Conservation (phyloP, 1,284 basidiomycete species). For the Heterobasidion occidentale region DNA sequence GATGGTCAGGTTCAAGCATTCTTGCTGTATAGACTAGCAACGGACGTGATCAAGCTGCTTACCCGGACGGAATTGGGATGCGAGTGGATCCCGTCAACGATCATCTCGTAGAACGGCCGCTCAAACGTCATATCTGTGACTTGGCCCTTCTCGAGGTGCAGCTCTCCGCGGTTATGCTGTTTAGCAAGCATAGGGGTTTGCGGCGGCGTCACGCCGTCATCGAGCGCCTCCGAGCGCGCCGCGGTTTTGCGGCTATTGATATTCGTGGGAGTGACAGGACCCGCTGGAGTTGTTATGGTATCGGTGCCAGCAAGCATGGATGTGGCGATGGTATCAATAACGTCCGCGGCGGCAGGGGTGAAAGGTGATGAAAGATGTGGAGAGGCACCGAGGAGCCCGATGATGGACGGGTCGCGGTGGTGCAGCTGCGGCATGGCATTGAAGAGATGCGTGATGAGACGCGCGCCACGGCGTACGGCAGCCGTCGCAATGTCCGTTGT, state of each 20-base stretch:
- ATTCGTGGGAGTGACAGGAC: constrained; percentile 2
- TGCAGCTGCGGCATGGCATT: constrained; percentile 88
- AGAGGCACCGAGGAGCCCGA: constrained; percentile 78
- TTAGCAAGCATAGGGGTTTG: constrained; percentile 35
- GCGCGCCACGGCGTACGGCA: constrained; percentile 64
- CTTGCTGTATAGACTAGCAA: not conserved
- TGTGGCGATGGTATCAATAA: not conserved
- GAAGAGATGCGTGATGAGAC: constrained; percentile 87
- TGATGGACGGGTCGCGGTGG: constrained; percentile 80
- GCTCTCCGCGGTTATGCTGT: constrained; percentile 11
- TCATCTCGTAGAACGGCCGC: constrained; percentile 81
- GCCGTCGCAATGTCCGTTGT: constrained; percentile 59
- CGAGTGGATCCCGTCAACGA: constrained; percentile 86
- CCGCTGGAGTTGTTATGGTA: not conserved
- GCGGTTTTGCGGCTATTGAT: constrained; percentile 13
- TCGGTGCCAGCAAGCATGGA: constrained; percentile 4
- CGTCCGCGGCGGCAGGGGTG: constrained; percentile 16
- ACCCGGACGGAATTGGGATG: constrained; percentile 87
- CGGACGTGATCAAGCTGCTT: constrained; percentile 16
- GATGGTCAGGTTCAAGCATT: constrained; percentile 3
- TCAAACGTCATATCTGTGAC: constrained; percentile 36
- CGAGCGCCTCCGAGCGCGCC: constrained; percentile 53
- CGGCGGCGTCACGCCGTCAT: constrained; percentile 53
- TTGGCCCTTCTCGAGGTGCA: constrained; percentile 26
- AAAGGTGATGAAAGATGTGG: constrained; percentile 43